Conservation (phyloP, 345 rosid genomes). For the Pelargonium nanum region DNA sequence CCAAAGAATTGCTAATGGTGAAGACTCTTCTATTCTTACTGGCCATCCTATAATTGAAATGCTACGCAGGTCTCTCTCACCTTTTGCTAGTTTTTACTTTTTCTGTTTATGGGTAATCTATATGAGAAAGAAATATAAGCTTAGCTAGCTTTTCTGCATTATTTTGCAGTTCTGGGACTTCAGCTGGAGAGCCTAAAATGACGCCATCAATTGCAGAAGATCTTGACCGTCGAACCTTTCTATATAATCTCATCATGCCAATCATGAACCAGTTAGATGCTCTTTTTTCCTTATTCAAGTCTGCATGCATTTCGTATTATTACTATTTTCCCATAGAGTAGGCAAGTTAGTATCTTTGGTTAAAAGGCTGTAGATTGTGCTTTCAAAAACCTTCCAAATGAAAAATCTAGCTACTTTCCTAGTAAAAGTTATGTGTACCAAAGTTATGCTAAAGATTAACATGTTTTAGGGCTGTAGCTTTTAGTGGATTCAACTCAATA, state of each 20-base stretch:
- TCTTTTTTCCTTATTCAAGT: neutral
- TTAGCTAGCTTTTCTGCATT: conserved; percentile 3
- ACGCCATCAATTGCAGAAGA: conserved; percentile 58
- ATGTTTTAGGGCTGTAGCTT: neutral
- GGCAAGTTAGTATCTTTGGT: neutral
- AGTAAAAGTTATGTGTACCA: neutral
- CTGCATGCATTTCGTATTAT: neutral
- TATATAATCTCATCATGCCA: conserved; percentile 64
- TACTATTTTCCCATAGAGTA: neutral
- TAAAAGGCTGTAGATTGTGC: too few relatives aligned
- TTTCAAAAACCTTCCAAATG: neutral
- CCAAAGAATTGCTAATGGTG: conserved; percentile 53
- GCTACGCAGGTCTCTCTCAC: conserved; percentile 46
- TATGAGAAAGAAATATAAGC: neutral
- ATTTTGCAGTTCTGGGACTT: conserved; percentile 57
- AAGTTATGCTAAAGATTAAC: neutral
- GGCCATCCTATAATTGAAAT: conserved; percentile 48
- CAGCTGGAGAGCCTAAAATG: conserved; percentile 58
- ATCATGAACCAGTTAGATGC: conserved; percentile 43
- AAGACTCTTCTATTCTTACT: conserved; percentile 42
- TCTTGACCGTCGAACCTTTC: conserved; percentile 53
- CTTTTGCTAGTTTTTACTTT: neutral
- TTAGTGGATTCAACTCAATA: too few relatives aligned
- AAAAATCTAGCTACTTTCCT: too few relatives aligned
- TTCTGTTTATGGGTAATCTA: neutral